A percentile compares a stretch with the other conserved stretches of the same genome.
These are phyloP conservation scores for Sclerotinia sclerotiorum DNA, from an alignment of 2,329 filamentous ascomycete genomes.

Conservation along the genomic window DNA sequence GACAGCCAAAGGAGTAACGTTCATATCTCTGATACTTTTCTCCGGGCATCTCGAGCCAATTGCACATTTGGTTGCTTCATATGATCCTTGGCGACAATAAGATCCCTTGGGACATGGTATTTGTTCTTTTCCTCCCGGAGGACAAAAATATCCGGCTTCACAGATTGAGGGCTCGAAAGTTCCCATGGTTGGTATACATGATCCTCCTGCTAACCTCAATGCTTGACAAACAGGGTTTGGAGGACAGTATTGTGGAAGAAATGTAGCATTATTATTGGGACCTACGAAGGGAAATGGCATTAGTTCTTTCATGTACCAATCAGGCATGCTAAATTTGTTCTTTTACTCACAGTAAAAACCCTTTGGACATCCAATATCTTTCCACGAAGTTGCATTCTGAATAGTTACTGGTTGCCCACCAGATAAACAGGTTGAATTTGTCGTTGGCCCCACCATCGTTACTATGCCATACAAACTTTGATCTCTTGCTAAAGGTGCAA, in stretches of 20 bases:
- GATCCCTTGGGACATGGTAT: constrained; percentile 48
- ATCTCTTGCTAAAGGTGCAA: not conserved
- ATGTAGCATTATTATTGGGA: constrained; percentile 17
- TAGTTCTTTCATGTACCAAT: not conserved
- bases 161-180: constrained; percentile 53
- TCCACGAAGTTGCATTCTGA: constrained; percentile 19
- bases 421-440: constrained; percentile 20
- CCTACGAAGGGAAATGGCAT: constrained; percentile 5
- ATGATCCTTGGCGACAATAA: constrained; percentile 53
- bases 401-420: constrained; percentile 16
- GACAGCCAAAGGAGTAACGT: not conserved
- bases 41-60: constrained; percentile 49
- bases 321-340: not conserved
- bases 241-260: constrained; percentile 35
- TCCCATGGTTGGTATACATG: constrained; percentile 28
- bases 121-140: constrained; percentile 44
- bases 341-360: constrained; percentile 20
- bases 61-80: constrained; percentile 49
- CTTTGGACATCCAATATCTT: constrained; percentile 10
- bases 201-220: constrained; percentile 27
- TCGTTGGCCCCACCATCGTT: constrained; percentile 1
- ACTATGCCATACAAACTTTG: not conserved
- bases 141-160: constrained; percentile 51
- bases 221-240: constrained; percentile 30
- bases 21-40: constrained; percentile 45